These are phyloP conservation scores for Mucor racemosus DNA, from an alignment of 371 early-diverging fungal genomes.

Conservation along the genomic window DNA sequence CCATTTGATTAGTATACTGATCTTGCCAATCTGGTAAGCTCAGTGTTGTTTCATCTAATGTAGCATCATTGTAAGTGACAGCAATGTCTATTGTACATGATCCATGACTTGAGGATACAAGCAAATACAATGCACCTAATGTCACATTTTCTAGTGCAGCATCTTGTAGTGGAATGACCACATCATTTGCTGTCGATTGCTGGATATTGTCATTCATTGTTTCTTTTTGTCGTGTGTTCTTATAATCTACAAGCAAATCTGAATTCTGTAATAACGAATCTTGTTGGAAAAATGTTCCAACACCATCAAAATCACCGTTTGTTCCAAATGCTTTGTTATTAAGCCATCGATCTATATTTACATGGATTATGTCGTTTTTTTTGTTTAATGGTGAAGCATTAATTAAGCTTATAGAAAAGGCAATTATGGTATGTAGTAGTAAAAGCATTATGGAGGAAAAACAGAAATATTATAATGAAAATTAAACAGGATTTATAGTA, in stretches of 20 bases:
- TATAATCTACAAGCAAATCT: not conserved
- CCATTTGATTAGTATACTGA: constrained; percentile 16
- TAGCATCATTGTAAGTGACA: constrained; percentile 16
- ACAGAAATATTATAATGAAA: too few species aligned
- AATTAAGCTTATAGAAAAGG: not conserved
- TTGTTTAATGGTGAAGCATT: not conserved
- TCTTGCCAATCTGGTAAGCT: constrained; percentile 33
- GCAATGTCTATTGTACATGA: constrained; percentile 8
- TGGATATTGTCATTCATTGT: not conserved
- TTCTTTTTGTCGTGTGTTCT: constrained; percentile 2
- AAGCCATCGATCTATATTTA: not conserved
- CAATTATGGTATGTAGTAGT: not conserved
- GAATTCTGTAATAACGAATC: not conserved
- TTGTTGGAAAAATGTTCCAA: constrained; percentile 13
- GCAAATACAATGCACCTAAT: constrained; percentile 27
- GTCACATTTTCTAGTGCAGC: constrained; percentile 9
- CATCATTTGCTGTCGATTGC: constrained; percentile 17
- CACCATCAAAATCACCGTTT: constrained; percentile 28
- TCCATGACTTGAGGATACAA: constrained; percentile 29
- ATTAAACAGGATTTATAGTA: too few species aligned
- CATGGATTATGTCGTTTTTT: not conserved
- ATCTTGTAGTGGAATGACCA: constrained; percentile 16
- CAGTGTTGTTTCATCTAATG: constrained; percentile 10
- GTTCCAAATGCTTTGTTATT: constrained; percentile 20
- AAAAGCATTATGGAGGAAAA: too few species aligned